phyloP scores from a whole-genome alignment of 2,329 filamentous ascomycete genomes.

The Alternaria infectoria region DNA sequence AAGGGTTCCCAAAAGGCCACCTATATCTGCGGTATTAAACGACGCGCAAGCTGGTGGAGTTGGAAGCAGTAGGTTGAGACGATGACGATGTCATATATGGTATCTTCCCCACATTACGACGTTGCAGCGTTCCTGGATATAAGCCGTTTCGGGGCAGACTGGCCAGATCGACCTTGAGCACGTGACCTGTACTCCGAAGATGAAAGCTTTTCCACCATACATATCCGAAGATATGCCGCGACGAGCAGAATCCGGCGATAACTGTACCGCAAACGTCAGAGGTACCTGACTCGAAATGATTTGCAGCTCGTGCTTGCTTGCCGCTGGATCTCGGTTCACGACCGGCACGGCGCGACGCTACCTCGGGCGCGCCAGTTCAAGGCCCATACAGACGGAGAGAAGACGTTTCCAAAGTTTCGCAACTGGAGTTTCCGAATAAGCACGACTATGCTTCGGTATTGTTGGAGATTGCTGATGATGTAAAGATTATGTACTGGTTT shows the following conservation, averaged over 20 bases:
- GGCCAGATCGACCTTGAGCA: neutral
- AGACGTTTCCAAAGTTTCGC: neutral
- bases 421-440: neutral
- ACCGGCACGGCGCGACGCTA: slow-evolving; percentile 34
- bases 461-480: neutral
- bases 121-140: slow-evolving; percentile 3
- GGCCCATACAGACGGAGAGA: neutral
- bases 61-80: neutral
- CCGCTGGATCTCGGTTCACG: slow-evolving; percentile 30
- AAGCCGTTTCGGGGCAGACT: neutral
- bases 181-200: slow-evolving; percentile 1
- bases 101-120: neutral
- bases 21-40: slow-evolving; percentile 7
- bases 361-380: slow-evolving; percentile 24
- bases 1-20: slow-evolving; percentile 1
- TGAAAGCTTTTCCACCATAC: neutral
- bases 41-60: slow-evolving; percentile 11
- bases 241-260: slow-evolving; percentile 7
- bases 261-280: neutral
- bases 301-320: slow-evolving; percentile 30
- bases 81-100: slow-evolving; percentile 6
- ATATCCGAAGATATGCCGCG: neutral
- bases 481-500: neutral
- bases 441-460: neutral
- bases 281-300: slow-evolving; percentile 21